Evolutionary conservation across 805 yeast species (phyloP).

Genomic region (Cyberlindnera nakhonratchasimensis): DNA sequence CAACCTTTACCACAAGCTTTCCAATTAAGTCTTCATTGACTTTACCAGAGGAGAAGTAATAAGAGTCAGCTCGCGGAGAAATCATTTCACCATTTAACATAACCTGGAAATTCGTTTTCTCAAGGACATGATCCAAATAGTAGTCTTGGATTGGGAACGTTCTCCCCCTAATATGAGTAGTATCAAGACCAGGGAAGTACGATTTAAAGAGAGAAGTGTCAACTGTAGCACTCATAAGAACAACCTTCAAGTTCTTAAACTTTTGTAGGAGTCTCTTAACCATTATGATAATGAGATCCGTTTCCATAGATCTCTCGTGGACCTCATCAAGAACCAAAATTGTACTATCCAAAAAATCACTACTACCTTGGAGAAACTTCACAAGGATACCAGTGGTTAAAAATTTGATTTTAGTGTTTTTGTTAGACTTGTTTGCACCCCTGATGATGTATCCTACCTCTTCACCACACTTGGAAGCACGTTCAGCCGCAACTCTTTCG

Average conservation of each 20-base stretch:
- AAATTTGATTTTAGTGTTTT: slow-evolving; percentile 70
- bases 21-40: slow-evolving; percentile 74
- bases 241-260: slow-evolving; percentile 52
- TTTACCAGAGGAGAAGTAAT: slow-evolving; percentile 60
- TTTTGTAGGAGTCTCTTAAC: slow-evolving; percentile 55
- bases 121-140: slow-evolving; percentile 66
- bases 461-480: slow-evolving; percentile 53
- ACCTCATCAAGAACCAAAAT: slow-evolving; percentile 89
- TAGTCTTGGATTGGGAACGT: slow-evolving; percentile 86
- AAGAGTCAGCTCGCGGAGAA: slow-evolving; percentile 61
- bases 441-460: slow-evolving; percentile 89
- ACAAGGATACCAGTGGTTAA: slow-evolving; percentile 91
- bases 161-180: slow-evolving; percentile 85
- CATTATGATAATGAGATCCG: slow-evolving; percentile 78
- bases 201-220: slow-evolving; percentile 61
- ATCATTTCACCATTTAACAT: slow-evolving; percentile 39
- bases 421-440: slow-evolving; percentile 73
- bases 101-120: slow-evolving; percentile 53
- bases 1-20: slow-evolving; percentile 49
- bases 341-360: slow-evolving; percentile 46
- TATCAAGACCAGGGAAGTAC: slow-evolving; percentile 60
- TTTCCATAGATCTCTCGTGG: slow-evolving; percentile 92
- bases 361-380: slow-evolving; percentile 66
- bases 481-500: slow-evolving; percentile 84
- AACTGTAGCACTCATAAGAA: slow-evolving; percentile 94